Evolutionary conservation across 352 stramenopile genomes (phyloP).

Genomic region (Phytophthora boehmeriae): DNA sequence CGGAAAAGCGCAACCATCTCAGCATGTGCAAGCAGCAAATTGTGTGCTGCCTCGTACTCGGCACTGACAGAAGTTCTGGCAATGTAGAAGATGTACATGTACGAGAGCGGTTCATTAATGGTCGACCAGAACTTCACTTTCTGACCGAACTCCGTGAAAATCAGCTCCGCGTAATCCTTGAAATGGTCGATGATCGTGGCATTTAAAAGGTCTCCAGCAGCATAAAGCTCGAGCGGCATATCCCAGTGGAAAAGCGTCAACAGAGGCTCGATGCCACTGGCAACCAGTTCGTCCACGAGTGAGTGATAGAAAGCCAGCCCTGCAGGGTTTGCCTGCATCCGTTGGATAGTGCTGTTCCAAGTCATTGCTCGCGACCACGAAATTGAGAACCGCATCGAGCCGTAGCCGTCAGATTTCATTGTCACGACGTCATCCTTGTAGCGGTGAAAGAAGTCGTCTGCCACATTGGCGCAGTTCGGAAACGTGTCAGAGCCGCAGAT

Average conservation of each 20-base stretch:
- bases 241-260: slow-evolving; percentile 96
- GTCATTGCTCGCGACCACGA: slow-evolving; percentile 91
- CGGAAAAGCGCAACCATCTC: slow-evolving; percentile 87
- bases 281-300: slow-evolving; percentile 83
- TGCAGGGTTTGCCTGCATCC: slow-evolving; percentile 76
- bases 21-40: slow-evolving; percentile 92
- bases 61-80: slow-evolving; percentile 37
- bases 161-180: slow-evolving; percentile 89
- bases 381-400: slow-evolving; percentile 93
- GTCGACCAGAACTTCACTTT: slow-evolving; percentile 94
- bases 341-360: slow-evolving; percentile 57
- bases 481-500: slow-evolving; percentile 64
- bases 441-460: slow-evolving; percentile 92
- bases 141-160: slow-evolving; percentile 91
- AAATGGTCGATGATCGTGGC: slow-evolving; percentile 70
- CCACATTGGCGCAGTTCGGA: slow-evolving; percentile 81
- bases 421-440: slow-evolving; percentile 90
- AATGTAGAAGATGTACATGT: slow-evolving; percentile 88
- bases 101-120: slow-evolving; percentile 93
- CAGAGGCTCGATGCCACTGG: slow-evolving; percentile 81
- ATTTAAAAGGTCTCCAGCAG: slow-evolving; percentile 52
- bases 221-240: slow-evolving; percentile 82
- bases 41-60: slow-evolving; percentile 76
- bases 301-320: slow-evolving; percentile 92
- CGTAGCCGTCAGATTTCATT: slow-evolving; percentile 90